Base-by-base conservation (phyloP, 129 eudicot species). In the Flaveria bidentis region DNA sequence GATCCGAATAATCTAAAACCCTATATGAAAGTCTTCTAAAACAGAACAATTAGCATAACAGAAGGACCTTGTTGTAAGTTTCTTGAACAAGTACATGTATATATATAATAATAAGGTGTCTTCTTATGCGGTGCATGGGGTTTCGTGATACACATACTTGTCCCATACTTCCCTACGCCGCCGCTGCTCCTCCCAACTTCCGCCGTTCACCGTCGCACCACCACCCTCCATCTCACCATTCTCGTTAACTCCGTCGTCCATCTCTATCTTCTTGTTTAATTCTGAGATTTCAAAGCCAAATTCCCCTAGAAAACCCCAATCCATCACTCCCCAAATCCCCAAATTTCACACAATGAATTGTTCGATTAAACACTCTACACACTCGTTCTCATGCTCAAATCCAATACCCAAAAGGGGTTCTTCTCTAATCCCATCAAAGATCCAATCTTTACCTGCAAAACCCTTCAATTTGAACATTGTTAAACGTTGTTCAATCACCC, bases 111-210 rank as follows among this genome's bases (percentile, higher is more conserved):
- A 53, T 67, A 52, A 77, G 57, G 81, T 69, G 58, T 66, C 69
- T 41, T 60, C 63, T 69, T 39, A 75, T 76, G 16, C 67, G 23
- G 16, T 67, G 81, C 81, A 77, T 77, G 68, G 81, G 74, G 0
- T 42, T 77, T 47, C 69, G 67, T 77, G 81, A 77, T 6, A 22
- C 47, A 55, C 81, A 76, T 76, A 51, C 80, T 36, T 30, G 58
- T 63, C 60, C 56, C 78, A 67, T 75, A 80, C 75, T 50, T 55
- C 53, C 56, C 74, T 52, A 65, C 81, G 81, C 81, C 58, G 80
- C 67, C 73, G 74, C 69, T 18, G 5, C 67, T 50, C 69, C 79
- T 57, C 65, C 69, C 55, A 20, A 39, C 46, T 65, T 66, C 36
- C 74, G 73, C 71, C 70, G 18, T 51, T 47, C 47, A 9, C 72